Evolutionary conservation across 169 alveolate species (phyloP).

Genomic region (Plasmodium billcollinsi): DNA sequence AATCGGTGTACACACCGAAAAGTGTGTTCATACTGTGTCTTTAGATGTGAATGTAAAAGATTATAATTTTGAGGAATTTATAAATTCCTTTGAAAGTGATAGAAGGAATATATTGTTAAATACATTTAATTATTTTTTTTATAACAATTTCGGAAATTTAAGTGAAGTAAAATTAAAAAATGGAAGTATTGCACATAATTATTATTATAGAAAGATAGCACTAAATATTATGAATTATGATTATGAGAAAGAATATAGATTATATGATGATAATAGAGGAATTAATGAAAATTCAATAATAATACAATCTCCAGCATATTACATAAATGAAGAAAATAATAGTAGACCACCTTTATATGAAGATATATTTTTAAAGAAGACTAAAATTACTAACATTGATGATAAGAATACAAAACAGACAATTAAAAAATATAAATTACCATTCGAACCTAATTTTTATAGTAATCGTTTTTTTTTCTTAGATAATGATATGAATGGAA

Average conservation of each 20-base stretch:
- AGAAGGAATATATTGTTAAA: slow-evolving; percentile 40
- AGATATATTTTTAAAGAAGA: slow-evolving; percentile 43
- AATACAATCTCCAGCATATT: background rate
- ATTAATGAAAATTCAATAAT: slow-evolving; percentile 10
- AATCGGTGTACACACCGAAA: background rate
- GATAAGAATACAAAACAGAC: slow-evolving; percentile 17
- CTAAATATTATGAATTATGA: slow-evolving; percentile 34
- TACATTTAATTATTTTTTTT: slow-evolving; percentile 55
- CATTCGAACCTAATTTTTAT: slow-evolving; percentile 75
- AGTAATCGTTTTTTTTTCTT: slow-evolving; percentile 60
- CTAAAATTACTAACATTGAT: slow-evolving; percentile 40
- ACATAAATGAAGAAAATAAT: slow-evolving; percentile 1
- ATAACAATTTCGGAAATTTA: slow-evolving; percentile 41
- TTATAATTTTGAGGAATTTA: slow-evolving; percentile 26
- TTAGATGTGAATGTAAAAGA: background rate
- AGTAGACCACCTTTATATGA: slow-evolving; percentile 25
- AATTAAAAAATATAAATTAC: slow-evolving; percentile 51
- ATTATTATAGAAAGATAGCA: slow-evolving; percentile 44
- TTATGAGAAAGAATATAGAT: slow-evolving; percentile 25
- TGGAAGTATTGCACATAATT: slow-evolving; percentile 9
- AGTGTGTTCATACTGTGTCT: background rate
- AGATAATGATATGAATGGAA: slow-evolving; percentile 47
- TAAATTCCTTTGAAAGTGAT: slow-evolving; percentile 15
- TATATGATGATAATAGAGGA: background rate
- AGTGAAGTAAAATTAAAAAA: slow-evolving; percentile 25